A percentile compares a stretch with the other conserved stretches of the same genome.
phyloP scores from a whole-genome alignment of 1,284 basidiomycete species.

The Fereydounia khargensis region DNA sequence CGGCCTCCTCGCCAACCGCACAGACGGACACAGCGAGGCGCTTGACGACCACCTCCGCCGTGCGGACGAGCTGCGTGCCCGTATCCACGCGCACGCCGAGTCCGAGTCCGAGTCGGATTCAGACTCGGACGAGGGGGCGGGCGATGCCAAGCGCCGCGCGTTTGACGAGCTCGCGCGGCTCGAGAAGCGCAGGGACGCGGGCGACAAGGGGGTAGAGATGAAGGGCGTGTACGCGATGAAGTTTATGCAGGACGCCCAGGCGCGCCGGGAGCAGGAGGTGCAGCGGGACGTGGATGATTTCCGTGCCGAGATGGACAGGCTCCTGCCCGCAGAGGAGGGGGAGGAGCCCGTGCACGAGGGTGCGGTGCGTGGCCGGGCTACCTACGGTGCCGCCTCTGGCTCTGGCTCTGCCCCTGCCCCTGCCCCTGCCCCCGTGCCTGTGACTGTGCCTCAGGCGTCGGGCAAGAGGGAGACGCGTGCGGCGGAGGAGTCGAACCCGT shows the following conservation, averaged over 20 bases:
- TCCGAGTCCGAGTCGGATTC: constrained; percentile 20
- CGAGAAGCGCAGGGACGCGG: constrained; percentile 25
- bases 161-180: constrained; percentile 45
- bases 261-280: constrained; percentile 30
- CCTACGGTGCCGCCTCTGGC: constrained; percentile 38
- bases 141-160: constrained; percentile 6
- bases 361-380: constrained; percentile 5
- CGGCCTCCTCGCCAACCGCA: constrained; percentile 15
- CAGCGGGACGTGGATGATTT: constrained; percentile 40
- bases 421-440: not conserved
- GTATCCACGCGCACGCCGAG: constrained; percentile 37
- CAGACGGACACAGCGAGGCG: constrained; percentile 42
- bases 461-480: too few relatives aligned
- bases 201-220: constrained; percentile 38
- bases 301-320: constrained; percentile 21
- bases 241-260: constrained; percentile 56
- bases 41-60: constrained; percentile 44
- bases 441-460: too few relatives aligned
- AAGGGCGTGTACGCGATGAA: constrained; percentile 55
- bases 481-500: constrained; percentile 26
- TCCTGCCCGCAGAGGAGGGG: too few relatives aligned
- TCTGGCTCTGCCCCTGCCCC: not conserved
- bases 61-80: constrained; percentile 32
- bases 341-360: constrained; percentile 12
- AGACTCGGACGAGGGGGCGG: constrained; percentile 5